Conservation (phyloP, 2,329 filamentous ascomycete genomes). For the Westerdykella ornata region DNA sequence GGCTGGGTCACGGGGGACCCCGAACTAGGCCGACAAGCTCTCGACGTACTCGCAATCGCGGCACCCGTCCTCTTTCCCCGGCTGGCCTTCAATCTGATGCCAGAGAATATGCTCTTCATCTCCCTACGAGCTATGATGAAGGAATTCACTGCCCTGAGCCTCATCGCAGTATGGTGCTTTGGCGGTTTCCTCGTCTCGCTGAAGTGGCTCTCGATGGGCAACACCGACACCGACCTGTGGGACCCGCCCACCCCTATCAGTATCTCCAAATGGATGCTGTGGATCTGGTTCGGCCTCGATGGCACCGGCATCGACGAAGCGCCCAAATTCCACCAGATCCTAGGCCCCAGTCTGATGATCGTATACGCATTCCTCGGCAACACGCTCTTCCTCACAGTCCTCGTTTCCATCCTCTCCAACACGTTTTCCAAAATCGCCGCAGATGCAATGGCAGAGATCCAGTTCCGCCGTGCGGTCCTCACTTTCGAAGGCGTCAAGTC, state of each 20-base stretch:
- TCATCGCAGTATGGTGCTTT: slow-evolving; percentile 76
- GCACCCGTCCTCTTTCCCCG: slow-evolving; percentile 72
- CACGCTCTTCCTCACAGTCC: slow-evolving; percentile 79
- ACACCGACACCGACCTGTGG: slow-evolving; percentile 24
- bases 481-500: slow-evolving; percentile 82
- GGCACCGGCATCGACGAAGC: slow-evolving; percentile 53
- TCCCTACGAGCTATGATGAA: slow-evolving; percentile 78
- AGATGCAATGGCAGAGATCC: slow-evolving; percentile 75
- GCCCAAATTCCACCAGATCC: slow-evolving; percentile 67
- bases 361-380: slow-evolving; percentile 81
- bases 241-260: slow-evolving; percentile 54
- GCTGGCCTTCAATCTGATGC: slow-evolving; percentile 74
- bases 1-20: slow-evolving; percentile 50
- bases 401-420: slow-evolving; percentile 80
- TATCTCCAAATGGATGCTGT: slow-evolving; percentile 86
- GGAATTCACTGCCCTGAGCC: slow-evolving; percentile 71
- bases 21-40: slow-evolving; percentile 56
- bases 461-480: slow-evolving; percentile 71
- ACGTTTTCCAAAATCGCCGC: slow-evolving; percentile 72
- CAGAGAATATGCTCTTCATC: slow-evolving; percentile 77
- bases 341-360: slow-evolving; percentile 74
- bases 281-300: slow-evolving; percentile 86
- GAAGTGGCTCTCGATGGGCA: slow-evolving; percentile 60
- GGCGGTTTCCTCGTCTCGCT: slow-evolving; percentile 73
- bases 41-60: slow-evolving; percentile 72